A percentile compares a stretch with the other conserved stretches of the same genome.
These are phyloP conservation scores for Thelonectria rubi DNA, from an alignment of 2,329 filamentous ascomycete species.

Conservation along the genomic window DNA sequence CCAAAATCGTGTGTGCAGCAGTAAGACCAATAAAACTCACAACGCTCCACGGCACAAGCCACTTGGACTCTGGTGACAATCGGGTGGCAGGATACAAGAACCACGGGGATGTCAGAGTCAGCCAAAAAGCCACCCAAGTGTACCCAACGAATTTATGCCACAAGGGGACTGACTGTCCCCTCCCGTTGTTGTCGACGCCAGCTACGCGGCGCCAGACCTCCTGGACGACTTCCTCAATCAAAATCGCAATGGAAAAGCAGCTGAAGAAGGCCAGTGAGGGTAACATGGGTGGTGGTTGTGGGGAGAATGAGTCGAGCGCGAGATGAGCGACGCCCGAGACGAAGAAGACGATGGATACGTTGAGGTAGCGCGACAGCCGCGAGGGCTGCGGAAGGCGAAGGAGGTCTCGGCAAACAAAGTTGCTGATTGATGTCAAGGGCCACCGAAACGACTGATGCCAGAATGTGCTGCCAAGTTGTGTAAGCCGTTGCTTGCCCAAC, in stretches of 20 bases:
- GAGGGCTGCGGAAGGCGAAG: constrained; percentile 18
- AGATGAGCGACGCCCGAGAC: constrained; percentile 22
- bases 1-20: neutral
- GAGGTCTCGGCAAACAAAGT: constrained; percentile 22
- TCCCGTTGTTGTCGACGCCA: neutral
- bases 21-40: constrained; percentile 11
- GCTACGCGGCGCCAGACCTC: constrained; percentile 11
- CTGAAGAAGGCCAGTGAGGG: constrained; percentile 21
- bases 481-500: neutral
- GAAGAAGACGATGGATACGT: constrained; percentile 23
- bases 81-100: constrained; percentile 22
- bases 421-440: constrained; percentile 29
- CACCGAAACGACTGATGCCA: constrained; percentile 26
- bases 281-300: constrained; percentile 1
- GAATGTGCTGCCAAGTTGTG: constrained; percentile 16
- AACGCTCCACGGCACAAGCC: constrained; percentile 23
- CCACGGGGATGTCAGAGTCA: constrained; percentile 25
- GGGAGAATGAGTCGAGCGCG: constrained; percentile 12
- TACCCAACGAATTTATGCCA: constrained; percentile 31
- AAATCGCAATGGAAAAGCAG: constrained; percentile 14
- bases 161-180: neutral
- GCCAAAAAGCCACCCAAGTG: constrained; percentile 26
- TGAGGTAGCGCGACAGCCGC: constrained; percentile 19
- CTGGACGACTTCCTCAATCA: constrained; percentile 17
- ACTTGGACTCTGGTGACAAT: constrained; percentile 8